phyloP scores from a whole-genome alignment of 2,329 filamentous ascomycete species.

The Chaetomium sp. region DNA sequence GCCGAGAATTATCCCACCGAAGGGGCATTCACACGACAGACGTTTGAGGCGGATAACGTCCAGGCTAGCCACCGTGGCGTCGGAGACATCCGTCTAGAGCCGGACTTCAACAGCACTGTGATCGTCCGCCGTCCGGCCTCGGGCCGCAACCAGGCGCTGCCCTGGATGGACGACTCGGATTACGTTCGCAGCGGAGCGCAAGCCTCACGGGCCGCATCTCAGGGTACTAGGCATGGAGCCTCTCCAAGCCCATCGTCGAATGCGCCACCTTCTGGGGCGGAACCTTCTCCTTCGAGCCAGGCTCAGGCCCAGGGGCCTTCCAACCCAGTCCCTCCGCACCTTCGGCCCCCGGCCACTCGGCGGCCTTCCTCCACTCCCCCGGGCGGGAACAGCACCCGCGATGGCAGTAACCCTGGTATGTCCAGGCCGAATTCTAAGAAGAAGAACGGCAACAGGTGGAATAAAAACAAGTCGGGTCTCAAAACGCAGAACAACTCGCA shows the following conservation, averaged over 20 bases:
- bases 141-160: neutral
- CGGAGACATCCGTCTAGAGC: constrained; percentile 8
- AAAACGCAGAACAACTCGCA: no score
- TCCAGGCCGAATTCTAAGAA: neutral
- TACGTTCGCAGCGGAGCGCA: neutral
- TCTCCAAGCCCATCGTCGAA: no score
- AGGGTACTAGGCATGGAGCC: no score
- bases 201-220: no score
- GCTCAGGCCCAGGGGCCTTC: no score
- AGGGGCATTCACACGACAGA: neutral
- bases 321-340: no score
- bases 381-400: no score
- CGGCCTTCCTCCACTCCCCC: no score
- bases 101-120: constrained; percentile 9
- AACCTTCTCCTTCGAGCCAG: no score
- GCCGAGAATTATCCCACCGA: neutral
- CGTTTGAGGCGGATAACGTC: neutral
- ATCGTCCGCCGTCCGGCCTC: neutral
- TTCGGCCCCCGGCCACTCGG: no score
- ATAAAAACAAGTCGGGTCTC: neutral
- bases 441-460: neutral
- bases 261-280: no score
- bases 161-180: neutral
- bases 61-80: constrained; percentile 4
- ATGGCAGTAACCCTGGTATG: no score